These are phyloP conservation scores for Amauroascus verrucosus DNA, from an alignment of 2,329 filamentous ascomycete species.

Conservation along the genomic window DNA sequence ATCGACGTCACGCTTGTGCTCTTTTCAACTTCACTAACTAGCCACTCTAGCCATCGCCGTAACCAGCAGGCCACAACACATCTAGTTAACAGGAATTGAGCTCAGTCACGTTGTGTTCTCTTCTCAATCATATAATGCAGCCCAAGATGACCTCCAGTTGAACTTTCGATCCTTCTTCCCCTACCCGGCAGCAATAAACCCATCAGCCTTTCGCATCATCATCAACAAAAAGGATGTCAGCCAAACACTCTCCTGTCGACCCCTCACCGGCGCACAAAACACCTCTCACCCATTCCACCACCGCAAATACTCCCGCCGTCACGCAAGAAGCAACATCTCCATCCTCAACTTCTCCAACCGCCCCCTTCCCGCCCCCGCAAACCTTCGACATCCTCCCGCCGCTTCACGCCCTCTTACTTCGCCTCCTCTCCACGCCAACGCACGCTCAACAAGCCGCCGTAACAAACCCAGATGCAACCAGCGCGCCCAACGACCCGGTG, in stretches of 20 bases:
- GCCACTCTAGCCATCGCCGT: neutral
- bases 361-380: slow-evolving; percentile 61
- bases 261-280: slow-evolving; percentile 10
- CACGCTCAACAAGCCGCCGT: slow-evolving; percentile 18
- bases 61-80: too few species aligned
- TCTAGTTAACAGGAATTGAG: too few species aligned
- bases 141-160: too few species aligned
- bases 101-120: too few species aligned
- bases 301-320: slow-evolving; percentile 4
- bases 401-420: slow-evolving; percentile 65
- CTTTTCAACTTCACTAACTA: neutral
- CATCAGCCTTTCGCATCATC: neutral
- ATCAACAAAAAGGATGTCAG: slow-evolving; percentile 4
- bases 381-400: slow-evolving; percentile 78
- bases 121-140: too few species aligned
- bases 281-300: slow-evolving; percentile 9
- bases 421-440: slow-evolving; percentile 47
- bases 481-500: slow-evolving; percentile 19
- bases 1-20: slow-evolving; percentile 5
- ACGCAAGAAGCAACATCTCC: neutral
- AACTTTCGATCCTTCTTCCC: too few species aligned
- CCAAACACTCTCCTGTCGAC: slow-evolving; percentile 11
- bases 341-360: slow-evolving; percentile 8
- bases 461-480: slow-evolving; percentile 18
- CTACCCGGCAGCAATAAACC: too few species aligned